phyloP scores from a whole-genome alignment of 2,329 filamentous ascomycete genomes.

The Thermoascus crustaceus region DNA sequence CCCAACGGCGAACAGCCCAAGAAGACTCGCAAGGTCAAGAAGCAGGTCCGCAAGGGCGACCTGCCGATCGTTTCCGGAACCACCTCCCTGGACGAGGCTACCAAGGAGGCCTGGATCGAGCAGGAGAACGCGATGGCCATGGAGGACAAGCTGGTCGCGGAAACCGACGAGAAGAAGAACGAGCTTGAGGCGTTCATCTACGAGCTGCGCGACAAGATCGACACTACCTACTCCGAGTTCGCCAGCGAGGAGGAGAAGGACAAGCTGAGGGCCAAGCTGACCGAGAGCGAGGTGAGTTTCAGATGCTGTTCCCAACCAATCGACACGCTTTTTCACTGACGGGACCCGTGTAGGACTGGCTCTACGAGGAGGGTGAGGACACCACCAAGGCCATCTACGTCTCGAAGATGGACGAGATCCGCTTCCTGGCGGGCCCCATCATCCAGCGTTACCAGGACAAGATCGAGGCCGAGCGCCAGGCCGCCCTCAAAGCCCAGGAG shows the following conservation, averaged over 20 bases:
- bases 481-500: constrained; percentile 58
- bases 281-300: constrained; percentile 68
- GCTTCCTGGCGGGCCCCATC: constrained; percentile 80
- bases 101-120: constrained; percentile 64
- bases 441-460: constrained; percentile 94
- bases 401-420: constrained; percentile 93
- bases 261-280: constrained; percentile 75
- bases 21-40: constrained; percentile 95
- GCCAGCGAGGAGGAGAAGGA: constrained; percentile 87
- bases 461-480: constrained; percentile 75
- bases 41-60: constrained; percentile 96
- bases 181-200: constrained; percentile 98
- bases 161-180: constrained; percentile 99
- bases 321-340: constrained; percentile 19
- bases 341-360: constrained; percentile 74
- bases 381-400: constrained; percentile 88
- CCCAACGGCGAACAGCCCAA: constrained; percentile 58
- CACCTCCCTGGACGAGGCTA: constrained; percentile 61
- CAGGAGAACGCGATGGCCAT: constrained; percentile 86
- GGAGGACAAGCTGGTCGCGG: constrained; percentile 96
- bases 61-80: constrained; percentile 80
- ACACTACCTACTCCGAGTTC: constrained; percentile 83
- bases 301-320: neutral
- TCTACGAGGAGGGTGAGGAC: constrained; percentile 96
- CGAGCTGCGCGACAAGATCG: constrained; percentile 89